A percentile compares a stretch with the other conserved stretches of the same genome.
phyloP scores from a whole-genome alignment of 371 early-diverging fungal species.

The Rhizomucor pusillus region DNA sequence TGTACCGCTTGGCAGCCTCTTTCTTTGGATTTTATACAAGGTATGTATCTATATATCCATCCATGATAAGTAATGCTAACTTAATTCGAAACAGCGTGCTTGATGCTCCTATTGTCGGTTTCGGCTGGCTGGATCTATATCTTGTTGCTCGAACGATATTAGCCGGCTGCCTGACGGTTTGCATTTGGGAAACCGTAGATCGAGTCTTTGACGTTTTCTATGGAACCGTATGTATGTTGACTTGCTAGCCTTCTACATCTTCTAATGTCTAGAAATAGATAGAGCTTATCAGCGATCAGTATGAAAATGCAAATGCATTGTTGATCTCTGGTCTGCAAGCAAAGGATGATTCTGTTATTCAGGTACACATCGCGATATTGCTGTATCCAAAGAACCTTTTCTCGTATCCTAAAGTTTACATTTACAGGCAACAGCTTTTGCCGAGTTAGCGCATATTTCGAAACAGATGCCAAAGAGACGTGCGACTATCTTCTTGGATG shows the following conservation, averaged over 20 bases:
- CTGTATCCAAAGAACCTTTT: not conserved
- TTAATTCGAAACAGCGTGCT: conserved; percentile 24
- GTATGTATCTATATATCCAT: conserved; percentile 15
- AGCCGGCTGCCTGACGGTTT: conserved; percentile 31
- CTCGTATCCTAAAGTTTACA: conserved; percentile 3
- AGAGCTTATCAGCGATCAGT: conserved; percentile 19
- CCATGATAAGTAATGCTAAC: conserved; percentile 13
- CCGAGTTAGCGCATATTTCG: conserved; percentile 43
- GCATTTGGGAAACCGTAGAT: conserved; percentile 41
- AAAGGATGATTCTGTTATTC: conserved; percentile 10
- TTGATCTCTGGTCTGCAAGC: conserved; percentile 34
- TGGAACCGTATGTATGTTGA: conserved; percentile 15
- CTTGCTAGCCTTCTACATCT: not conserved
- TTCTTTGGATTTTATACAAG: conserved; percentile 24
- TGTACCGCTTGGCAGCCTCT: conserved; percentile 29
- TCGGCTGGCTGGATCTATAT: conserved; percentile 41
- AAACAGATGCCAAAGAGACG: conserved; percentile 32
- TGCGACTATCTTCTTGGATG: conserved; percentile 29
- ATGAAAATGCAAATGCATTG: conserved; percentile 32
- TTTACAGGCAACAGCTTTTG: conserved; percentile 37
- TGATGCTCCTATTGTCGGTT: conserved; percentile 37
- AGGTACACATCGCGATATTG: conserved; percentile 9
- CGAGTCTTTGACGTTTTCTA: conserved; percentile 42
- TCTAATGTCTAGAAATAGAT: conserved; percentile 15
- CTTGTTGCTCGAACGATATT: conserved; percentile 38